Evolutionary conservation across 2,329 filamentous ascomycete species (phyloP), one percentile per base, ranked within the genome.

Genomic region (Epichloe typhina): DNA sequence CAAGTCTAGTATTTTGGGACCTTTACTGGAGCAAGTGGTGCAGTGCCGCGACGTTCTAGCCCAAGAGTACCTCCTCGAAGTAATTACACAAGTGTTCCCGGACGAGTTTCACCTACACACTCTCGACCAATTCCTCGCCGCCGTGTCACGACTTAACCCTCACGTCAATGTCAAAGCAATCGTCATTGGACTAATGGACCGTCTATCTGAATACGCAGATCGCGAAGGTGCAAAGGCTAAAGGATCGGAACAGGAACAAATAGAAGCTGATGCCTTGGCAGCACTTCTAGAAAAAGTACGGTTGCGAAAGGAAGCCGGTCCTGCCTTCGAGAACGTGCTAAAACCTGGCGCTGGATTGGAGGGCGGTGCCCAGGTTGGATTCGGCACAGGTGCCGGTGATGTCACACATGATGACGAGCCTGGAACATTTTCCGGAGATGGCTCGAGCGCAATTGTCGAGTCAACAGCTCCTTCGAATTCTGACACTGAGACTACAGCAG

Each of bases 61-160:
- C 36, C 93, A 98, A 66, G 93, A 98, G 66, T 98, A 98, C 69
- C 78, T 98, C 12, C 74, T 98, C 47, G 93, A 98, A 76, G 93
- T 98, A 55, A 95, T 98, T 57, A 98, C 91, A 5, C 94, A 98
- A 68, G 93, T 97, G 49, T 98, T 98, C 72, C 93, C 93, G 1
- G 93, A 98, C 69, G 93, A 98, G 64, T 98, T 91, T 66, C 94
- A 98, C 68, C 80, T 98, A 21, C 90, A 98, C 64, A 98, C 93
- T 0, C 79, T 98, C 35, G 93, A 97, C 63, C 86, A 96, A 64
- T 88, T 98, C 65, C 80, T 98, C 36, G 93, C 86, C 8, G 93
- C 93, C 6, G 95, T 95, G 36, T 88, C 91, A 13, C 79, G 91
- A 52, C 75, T 98, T 38, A 96, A 98, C 61, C 93, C 91, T 0